Evolutionary conservation across 2,329 filamentous ascomycete species (phyloP).

Genomic region (Aspergillus sp.): DNA sequence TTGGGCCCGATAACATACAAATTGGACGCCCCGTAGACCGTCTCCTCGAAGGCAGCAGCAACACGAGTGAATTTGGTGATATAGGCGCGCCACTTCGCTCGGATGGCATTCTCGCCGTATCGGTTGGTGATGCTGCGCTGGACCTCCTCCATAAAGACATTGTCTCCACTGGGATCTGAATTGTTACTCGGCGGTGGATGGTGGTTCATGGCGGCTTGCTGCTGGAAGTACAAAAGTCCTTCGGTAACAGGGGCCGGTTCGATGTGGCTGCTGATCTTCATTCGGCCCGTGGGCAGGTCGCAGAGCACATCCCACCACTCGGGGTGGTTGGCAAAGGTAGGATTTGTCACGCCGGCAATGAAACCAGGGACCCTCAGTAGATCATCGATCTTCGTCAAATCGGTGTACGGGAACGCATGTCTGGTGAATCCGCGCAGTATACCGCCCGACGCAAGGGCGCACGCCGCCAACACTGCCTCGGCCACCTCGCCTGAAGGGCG

Average conservation of each 20-base stretch:
- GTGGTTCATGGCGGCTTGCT: constrained; percentile 54
- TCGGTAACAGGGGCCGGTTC: constrained; percentile 80
- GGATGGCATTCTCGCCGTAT: constrained; percentile 84
- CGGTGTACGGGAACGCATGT: constrained; percentile 96
- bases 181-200: constrained; percentile 29
- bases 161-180: constrained; percentile 78
- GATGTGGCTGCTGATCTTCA: constrained; percentile 91
- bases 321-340: constrained; percentile 88
- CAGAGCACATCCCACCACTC: constrained; percentile 99
- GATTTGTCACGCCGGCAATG: constrained; percentile 96
- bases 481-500: constrained; percentile 94
- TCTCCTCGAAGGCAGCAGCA: constrained; percentile 91
- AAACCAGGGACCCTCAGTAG: constrained; percentile 94
- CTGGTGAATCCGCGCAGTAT: constrained; percentile 91
- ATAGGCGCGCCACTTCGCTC: constrained; percentile 92
- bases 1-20: constrained; percentile 77
- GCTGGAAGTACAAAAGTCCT: constrained; percentile 82
- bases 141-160: constrained; percentile 84
- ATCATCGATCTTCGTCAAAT: constrained; percentile 96
- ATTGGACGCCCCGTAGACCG: constrained; percentile 88
- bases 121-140: constrained; percentile 79
- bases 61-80: constrained; percentile 92
- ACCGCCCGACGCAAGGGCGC: constrained; percentile 87
- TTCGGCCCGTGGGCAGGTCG: constrained; percentile 84
- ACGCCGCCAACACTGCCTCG: constrained; percentile 96